Evolutionary conservation across 177 flowering plant species (phyloP), one percentile per base, ranked within the genome.

Genomic region (Vitis hybrid): DNA sequence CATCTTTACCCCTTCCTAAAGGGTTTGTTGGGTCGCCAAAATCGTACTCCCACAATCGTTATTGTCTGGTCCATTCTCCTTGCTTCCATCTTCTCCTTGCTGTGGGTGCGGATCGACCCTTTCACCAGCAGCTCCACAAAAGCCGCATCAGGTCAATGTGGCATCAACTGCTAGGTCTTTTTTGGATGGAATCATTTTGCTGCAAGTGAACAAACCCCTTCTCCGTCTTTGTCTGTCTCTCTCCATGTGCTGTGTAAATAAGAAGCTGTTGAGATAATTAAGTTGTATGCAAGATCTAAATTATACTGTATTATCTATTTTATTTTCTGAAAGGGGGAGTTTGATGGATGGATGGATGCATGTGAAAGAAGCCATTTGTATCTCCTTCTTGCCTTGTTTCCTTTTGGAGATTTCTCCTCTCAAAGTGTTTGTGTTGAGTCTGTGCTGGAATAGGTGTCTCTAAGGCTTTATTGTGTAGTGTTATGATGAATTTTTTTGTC

Each of bases 21-120:
- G 73, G 98, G 98, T 84, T 64, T 94, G 76, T 53, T 94, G 86
- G 97, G 98, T 59, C 80, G 91, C 8, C 93, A 91, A 67, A 91
- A 94, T 58, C 93, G 98, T n/a, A 91, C 95, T 0, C 97, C 98
- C 0, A 92, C 98, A 0, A 94, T 94, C 17, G 96, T 94, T 59
- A 90, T 94, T 38, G 97, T 94, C 19, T 94, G 97, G 98, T 88
- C 97, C 1, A 74, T 92, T 7, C 97, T 94, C 15, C 95, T 94
- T 6, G 98, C 98, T 15, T 90, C 97, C 51, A 92, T 94, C 38
- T 94, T 94, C 91, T 92, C 97, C 44, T 76, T 94, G 80, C 84
- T 94, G 7, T 94, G 98, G 97, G 98, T 94, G 18, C 83, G 97
- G 22, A 89, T 93, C 19, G 89, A 92, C 65, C 98, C 98, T 14